Evolutionary conservation across 2,329 filamentous ascomycete species (phyloP).

Genomic region (Penicillium palitans): DNA sequence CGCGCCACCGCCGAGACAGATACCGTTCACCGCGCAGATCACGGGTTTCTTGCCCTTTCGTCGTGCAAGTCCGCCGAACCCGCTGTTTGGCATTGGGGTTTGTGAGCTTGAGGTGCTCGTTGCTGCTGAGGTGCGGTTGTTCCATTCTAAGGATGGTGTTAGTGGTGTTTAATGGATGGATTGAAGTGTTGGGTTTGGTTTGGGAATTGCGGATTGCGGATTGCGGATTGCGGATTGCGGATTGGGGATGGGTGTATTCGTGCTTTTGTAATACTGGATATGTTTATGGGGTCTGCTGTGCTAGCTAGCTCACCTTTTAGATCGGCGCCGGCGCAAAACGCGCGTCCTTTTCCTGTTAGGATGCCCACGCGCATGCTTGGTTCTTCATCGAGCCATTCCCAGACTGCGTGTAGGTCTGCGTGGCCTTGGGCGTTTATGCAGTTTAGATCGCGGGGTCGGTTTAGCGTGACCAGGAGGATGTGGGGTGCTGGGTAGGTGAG

Average conservation of each 20-base stretch:
- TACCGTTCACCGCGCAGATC: conserved; percentile 72
- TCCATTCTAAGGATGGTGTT: conserved; percentile 33
- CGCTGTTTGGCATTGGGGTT: conserved; percentile 31
- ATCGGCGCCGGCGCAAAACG: conserved; percentile 50
- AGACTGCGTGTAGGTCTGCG: conserved; percentile 45
- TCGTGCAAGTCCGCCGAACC: conserved; percentile 48
- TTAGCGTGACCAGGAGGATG: conserved; percentile 51
- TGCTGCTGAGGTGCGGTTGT: conserved; percentile 24
- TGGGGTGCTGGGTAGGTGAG: conserved; percentile 47
- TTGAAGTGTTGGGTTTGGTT: background rate
- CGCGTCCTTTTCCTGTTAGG: conserved; percentile 44
- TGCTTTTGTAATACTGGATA: background rate
- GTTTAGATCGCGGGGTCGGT: conserved; percentile 46
- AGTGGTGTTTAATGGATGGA: background rate
- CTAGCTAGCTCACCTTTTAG: conserved; percentile 37
- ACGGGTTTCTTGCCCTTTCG: conserved; percentile 64
- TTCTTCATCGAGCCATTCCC: conserved; percentile 49
- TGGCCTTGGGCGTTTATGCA: conserved; percentile 47
- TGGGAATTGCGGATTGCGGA: background rate
- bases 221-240: background rate
- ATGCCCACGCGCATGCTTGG: conserved; percentile 43
- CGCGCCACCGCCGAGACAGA: conserved; percentile 73
- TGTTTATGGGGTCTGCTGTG: background rate
- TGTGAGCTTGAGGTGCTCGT: conserved; percentile 2
- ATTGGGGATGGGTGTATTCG: background rate